Evolutionary conservation across 2,329 filamentous ascomycete genomes (phyloP).

Genomic region (Ophiostoma novo-ulmi): DNA sequence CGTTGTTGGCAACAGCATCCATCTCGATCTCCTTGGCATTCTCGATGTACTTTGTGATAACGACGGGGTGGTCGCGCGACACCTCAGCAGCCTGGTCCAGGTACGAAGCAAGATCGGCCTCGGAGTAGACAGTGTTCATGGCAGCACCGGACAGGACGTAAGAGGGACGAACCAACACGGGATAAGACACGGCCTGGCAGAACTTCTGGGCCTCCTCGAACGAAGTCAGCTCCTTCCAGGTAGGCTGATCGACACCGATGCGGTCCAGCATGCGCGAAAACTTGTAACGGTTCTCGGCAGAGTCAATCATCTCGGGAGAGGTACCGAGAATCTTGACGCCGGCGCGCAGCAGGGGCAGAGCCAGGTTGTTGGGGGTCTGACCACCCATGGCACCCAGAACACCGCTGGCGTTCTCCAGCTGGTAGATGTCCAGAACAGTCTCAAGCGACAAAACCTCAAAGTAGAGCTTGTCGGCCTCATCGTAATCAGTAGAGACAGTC

Average conservation of each 20-base stretch:
- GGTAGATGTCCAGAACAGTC: conserved; percentile 87
- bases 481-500: conserved; percentile 45
- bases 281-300: conserved; percentile 95
- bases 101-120: conserved; percentile 84
- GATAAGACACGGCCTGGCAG: conserved; percentile 84
- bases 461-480: conserved; percentile 44
- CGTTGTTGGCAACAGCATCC: conserved; percentile 91
- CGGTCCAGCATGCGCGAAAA: conserved; percentile 97
- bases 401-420: conserved; percentile 75
- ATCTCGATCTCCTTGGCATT: conserved; percentile 99
- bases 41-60: conserved; percentile 99
- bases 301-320: conserved; percentile 98
- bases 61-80: conserved; percentile 90
- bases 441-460: conserved; percentile 94
- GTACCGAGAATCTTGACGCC: conserved; percentile 93
- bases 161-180: conserved; percentile 88
- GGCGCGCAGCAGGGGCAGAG: conserved; percentile 77
- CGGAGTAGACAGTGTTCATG: conserved; percentile 98
- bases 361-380: conserved; percentile 97
- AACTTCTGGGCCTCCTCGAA: conserved; percentile 85
- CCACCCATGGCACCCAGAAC: conserved; percentile 95
- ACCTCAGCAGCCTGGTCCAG: conserved; percentile 88
- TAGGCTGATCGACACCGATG: conserved; percentile 91
- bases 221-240: conserved; percentile 96
- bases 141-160: conserved; percentile 96